Base-by-base conservation (phyloP, 2,329 filamentous ascomycete species). In the Monosporascus sp. region DNA sequence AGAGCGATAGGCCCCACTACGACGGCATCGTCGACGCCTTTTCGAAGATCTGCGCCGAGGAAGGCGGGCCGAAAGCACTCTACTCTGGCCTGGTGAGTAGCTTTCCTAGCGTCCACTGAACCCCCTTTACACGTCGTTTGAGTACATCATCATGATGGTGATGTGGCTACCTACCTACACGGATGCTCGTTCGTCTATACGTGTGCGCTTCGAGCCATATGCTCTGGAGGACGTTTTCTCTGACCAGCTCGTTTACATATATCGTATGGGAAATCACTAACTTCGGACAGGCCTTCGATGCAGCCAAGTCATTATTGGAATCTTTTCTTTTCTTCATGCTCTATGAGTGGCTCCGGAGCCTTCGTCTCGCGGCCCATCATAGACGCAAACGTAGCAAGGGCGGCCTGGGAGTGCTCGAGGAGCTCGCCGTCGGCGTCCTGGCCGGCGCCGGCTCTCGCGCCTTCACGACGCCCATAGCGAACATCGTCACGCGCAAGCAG, bases 281-380 rank as follows among this genome's bases (percentile, higher is more conserved):
- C n/a, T 46, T 52, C 51, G 52, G 43, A 52, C 56, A 51, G 50
- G 43, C 37, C 24, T 46, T 24, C 43, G 86, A 89, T 64, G 82
- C 86, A 11, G 77, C 74, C 63, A 90, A 88, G 68, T 85, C 82
- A 24, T 77, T 86, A 22, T 78, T 83, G 31, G 90, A 94, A 72
- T 89, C 87, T 53, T 93, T 94, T 66, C 77, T 95, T 50, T 95
- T 95, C 76, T 95, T 95, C 72, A 78, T 93, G 19, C 86, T 89
- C 54, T 95, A 96, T 72, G 88, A 78, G 58, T 74, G 72, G 61
- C 65, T 75, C 52, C 67, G 70, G 24, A 48, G 56, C 41, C 27
- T 58, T 11, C 60, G 58, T 19, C 43, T 53, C 26, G 35, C 52
- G 19, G 38, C 49, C 17, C 38, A 69, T 16, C 53, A 70, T 49